A percentile compares a stretch with the other conserved stretches of the same genome.
These are phyloP conservation scores for Tolypocladium endophyticum DNA, from an alignment of 2,329 filamentous ascomycete genomes.

Conservation along the genomic window DNA sequence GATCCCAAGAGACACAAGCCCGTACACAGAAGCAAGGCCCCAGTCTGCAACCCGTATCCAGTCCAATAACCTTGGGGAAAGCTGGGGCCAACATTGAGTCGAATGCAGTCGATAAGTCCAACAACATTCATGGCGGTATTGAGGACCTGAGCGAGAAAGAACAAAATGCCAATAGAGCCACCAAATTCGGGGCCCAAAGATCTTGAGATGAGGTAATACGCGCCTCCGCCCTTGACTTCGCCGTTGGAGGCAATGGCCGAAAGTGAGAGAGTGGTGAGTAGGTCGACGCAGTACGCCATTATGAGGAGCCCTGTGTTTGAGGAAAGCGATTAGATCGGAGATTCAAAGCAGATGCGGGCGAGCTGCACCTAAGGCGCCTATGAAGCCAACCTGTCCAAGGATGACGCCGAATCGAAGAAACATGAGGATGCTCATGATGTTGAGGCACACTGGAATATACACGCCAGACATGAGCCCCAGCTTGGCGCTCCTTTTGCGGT, in stretches of 20 bases:
- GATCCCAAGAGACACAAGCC: conserved; percentile 70
- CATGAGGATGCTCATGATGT: conserved; percentile 85
- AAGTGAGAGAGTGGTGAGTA: conserved; percentile 77
- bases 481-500: conserved; percentile 41
- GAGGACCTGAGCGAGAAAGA: conserved; percentile 82
- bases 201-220: conserved; percentile 81
- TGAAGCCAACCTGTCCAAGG: conserved; percentile 65
- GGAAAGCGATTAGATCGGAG: background rate
- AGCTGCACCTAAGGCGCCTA: conserved; percentile 64
- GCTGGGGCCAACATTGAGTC: conserved; percentile 58
- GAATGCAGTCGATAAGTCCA: conserved; percentile 73
- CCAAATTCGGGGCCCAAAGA: conserved; percentile 83
- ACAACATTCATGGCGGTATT: conserved; percentile 84
- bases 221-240: conserved; percentile 76
- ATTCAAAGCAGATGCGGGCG: background rate
- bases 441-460: conserved; percentile 81
- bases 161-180: conserved; percentile 77
- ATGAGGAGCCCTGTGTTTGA: conserved; percentile 51
- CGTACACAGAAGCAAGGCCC: conserved; percentile 61
- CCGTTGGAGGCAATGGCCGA: conserved; percentile 87
- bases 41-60: conserved; percentile 65
- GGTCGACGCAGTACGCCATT: conserved; percentile 67
- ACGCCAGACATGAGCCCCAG: conserved; percentile 69
- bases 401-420: conserved; percentile 83
- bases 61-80: conserved; percentile 67